Evolutionary conservation across 1,139 yeast genomes (phyloP).

Genomic region (Geotrichum histeridarum): DNA sequence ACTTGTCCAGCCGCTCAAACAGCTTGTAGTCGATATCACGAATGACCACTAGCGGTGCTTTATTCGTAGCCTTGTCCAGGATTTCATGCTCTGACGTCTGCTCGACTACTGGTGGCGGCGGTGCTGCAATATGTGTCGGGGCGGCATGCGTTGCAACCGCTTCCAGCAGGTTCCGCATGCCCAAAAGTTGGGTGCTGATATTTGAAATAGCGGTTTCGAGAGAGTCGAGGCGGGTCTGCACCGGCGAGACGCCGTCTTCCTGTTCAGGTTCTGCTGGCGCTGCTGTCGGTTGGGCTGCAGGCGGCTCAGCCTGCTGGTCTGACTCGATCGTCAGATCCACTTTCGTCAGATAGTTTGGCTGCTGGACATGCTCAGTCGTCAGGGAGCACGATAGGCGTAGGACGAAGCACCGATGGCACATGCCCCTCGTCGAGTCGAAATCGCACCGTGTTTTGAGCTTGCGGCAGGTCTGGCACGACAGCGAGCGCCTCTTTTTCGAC

Average conservation of each 20-base stretch:
- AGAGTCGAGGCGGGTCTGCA: neutral
- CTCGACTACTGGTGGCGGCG: neutral
- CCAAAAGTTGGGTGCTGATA: conserved; percentile 1
- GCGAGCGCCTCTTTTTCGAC: conserved; percentile 40
- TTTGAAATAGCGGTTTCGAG: neutral
- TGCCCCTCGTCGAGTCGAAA: conserved; percentile 39
- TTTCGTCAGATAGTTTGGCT: conserved; percentile 8
- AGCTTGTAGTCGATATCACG: conserved; percentile 42
- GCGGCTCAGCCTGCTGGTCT: neutral
- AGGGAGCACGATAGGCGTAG: conserved; percentile 46
- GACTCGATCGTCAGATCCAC: neutral
- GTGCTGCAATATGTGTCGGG: neutral
- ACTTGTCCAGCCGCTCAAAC: conserved; percentile 34
- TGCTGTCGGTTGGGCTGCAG: neutral
- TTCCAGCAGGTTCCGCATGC: neutral
- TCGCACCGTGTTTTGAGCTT: conserved; percentile 53
- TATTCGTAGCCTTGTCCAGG: conserved; percentile 15
- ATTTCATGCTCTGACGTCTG: neutral
- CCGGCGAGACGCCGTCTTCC: neutral
- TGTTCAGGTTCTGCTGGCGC: neutral
- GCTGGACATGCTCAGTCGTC: conserved; percentile 34
- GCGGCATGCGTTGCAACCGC: neutral
- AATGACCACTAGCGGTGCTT: conserved; percentile 43
- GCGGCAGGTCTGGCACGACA: conserved; percentile 50
- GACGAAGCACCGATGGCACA: conserved; percentile 49